Percentiles rank a stretch among this genome's conserved stretches.
These are phyloP conservation scores for Aeminium ludgeri DNA, from an alignment of 495 filamentous ascomycete species.

Conservation along the genomic window DNA sequence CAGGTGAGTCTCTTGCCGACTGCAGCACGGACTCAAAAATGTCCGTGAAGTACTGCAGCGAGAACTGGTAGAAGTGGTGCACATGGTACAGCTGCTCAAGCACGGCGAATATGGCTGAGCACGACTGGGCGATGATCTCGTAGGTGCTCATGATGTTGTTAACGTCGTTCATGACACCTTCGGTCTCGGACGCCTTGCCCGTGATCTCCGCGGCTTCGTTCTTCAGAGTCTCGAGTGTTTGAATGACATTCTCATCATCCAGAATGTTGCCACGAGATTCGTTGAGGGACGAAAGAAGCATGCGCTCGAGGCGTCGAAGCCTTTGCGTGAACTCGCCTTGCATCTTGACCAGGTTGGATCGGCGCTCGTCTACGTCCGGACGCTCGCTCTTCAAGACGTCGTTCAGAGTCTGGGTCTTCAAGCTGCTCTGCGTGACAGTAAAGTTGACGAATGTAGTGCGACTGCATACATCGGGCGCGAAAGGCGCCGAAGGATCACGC, in stretches of 20 bases:
- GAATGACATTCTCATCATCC: slow-evolving; percentile 94
- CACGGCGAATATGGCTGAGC: slow-evolving; percentile 91
- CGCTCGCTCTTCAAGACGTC: slow-evolving; percentile 93
- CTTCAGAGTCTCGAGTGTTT: slow-evolving; percentile 95
- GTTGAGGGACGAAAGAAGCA: slow-evolving; percentile 83
- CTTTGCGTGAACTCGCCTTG: slow-evolving; percentile 98
- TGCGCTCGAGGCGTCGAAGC: slow-evolving; percentile 89
- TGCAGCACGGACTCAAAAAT: slow-evolving; percentile 91
- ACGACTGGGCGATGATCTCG: slow-evolving; percentile 77
- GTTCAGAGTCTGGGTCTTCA: slow-evolving; percentile 93
- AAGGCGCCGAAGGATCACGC: slow-evolving; percentile 84
- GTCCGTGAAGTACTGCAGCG: slow-evolving; percentile 89
- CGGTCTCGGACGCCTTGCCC: slow-evolving; percentile 84
- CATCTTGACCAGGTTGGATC: slow-evolving; percentile 91
- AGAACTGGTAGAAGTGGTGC: slow-evolving; percentile 99
- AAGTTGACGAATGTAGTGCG: slow-evolving; percentile 99
- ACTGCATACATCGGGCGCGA: slow-evolving; percentile 96
- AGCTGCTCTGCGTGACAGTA: slow-evolving; percentile 93
- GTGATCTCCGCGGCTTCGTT: slow-evolving; percentile 93
- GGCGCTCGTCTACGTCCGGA: slow-evolving; percentile 91
- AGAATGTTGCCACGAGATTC: slow-evolving; percentile 96
- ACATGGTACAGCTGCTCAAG: slow-evolving; percentile 94
- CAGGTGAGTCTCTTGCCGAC: slow-evolving; percentile 55
- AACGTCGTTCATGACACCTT: slow-evolving; percentile 95
- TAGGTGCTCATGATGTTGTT: slow-evolving; percentile 88